Evolutionary conservation across 441 rosid species (phyloP).

Genomic region (Croton laevigatus): DNA sequence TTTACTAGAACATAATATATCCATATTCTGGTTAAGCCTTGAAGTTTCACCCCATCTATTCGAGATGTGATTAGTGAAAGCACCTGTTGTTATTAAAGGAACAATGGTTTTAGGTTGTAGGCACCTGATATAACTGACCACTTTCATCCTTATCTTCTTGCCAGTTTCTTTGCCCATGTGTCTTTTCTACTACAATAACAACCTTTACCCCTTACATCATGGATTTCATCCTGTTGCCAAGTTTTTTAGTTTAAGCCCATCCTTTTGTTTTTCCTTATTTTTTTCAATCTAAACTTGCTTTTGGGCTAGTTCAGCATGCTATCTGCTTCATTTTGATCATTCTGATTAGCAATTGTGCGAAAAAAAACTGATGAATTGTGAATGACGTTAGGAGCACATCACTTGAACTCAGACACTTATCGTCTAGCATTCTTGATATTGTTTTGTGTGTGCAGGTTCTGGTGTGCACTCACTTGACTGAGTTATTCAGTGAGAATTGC

Average conservation of each 20-base stretch:
- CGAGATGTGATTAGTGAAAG: background rate
- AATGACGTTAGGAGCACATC: background rate
- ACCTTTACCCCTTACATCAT: background rate
- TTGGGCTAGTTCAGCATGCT: background rate
- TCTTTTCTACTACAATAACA: background rate
- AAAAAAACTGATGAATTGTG: background rate
- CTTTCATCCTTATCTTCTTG: background rate
- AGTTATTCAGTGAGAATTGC: conserved; percentile 67
- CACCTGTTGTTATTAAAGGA: background rate
- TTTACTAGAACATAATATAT: background rate
- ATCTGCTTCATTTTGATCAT: background rate
- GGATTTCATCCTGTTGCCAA: background rate
- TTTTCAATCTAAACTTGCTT: background rate
- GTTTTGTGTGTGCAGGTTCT: conserved; percentile 52
- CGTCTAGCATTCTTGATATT: background rate
- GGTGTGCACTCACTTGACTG: conserved; percentile 87
- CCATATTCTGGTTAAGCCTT: background rate
- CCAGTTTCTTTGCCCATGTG: background rate
- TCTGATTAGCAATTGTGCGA: background rate
- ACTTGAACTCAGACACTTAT: background rate
- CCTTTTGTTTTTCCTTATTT: background rate
- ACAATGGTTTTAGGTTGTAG: background rate
- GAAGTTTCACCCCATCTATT: background rate
- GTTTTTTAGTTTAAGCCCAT: background rate
- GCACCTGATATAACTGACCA: background rate